Percentiles rank a stretch among this genome's conserved stretches.
Conservation (phyloP, 2,329 filamentous ascomycete genomes). For the Penicillium sp. region DNA sequence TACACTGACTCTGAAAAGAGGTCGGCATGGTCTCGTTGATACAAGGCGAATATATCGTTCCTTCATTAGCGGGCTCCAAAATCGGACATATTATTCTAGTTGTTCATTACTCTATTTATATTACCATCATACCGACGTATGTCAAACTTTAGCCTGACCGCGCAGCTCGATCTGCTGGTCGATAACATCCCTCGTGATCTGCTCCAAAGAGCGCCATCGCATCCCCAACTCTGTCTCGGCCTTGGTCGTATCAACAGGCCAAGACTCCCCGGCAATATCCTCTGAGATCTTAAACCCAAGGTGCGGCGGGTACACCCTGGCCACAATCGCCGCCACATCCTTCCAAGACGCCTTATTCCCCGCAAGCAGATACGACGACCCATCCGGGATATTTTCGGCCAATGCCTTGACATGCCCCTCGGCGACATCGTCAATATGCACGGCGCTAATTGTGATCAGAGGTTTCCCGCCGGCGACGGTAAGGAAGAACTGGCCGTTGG, state of each 20-base stretch:
- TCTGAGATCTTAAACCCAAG: slow-evolving; percentile 19
- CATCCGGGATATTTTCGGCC: slow-evolving; percentile 22
- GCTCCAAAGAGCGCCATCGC: slow-evolving; percentile 27
- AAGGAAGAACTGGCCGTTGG: slow-evolving; percentile 25
- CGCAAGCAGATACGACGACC: slow-evolving; percentile 27
- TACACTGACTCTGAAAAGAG: too few species aligned
- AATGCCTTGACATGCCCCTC: slow-evolving; percentile 33
- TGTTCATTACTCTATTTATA: too few species aligned
- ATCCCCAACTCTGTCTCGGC: slow-evolving; percentile 30
- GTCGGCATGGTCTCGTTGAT: too few species aligned
- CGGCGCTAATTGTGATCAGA: slow-evolving; percentile 6
- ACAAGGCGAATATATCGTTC: too few species aligned
- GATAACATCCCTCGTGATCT: slow-evolving; percentile 27
- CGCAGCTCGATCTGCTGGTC: slow-evolving; percentile 28
- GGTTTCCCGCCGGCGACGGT: slow-evolving; percentile 23
- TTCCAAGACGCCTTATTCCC: slow-evolving; percentile 16
- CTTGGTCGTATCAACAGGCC: slow-evolving; percentile 22
- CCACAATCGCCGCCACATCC: slow-evolving; percentile 25
- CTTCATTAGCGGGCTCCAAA: too few species aligned
- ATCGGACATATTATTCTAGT: too few species aligned
- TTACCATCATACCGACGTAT: too few species aligned
- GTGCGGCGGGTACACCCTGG: slow-evolving; percentile 22
- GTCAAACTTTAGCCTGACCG: background rate
- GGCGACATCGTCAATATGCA: slow-evolving; percentile 34
- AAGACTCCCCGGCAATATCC: slow-evolving; percentile 1